Evolutionary conservation across 768 basidiomycete species (phyloP), one percentile per base, ranked within the genome.

Genomic region (Termitomyces sp.): DNA sequence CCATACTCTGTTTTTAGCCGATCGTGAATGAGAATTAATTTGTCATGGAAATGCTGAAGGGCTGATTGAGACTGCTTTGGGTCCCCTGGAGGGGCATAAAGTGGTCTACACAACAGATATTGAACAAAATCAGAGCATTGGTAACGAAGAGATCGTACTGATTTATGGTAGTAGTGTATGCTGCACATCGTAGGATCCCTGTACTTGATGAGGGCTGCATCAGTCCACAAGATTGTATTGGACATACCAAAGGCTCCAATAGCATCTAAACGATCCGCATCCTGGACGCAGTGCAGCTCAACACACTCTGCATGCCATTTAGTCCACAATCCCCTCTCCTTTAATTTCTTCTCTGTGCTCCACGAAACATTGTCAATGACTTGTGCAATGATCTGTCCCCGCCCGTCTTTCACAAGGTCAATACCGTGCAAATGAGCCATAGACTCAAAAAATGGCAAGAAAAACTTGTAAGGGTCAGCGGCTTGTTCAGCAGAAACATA

Each of bases 11-110:
- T 96, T 74, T 94, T 95, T 60, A 95, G 82, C 60, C 82, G 76
- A 47, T 83, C 83, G 41, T 74, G 77, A 57, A 96, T 89, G 56
- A 84, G 81, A 28, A 95, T 69, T 35, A 96, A 78, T 70, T 95
- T 96, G 64, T 93, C 90, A 62, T 92, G 73, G 67, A 95, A 96
- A 66, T 96, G 94, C 57, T 83, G 81, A 28, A 94, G 84, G 5
- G 90, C 86, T 0, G 85, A 84, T 28, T 70, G 64, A 4, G 70
- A 65, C 22, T 70, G 64, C 16, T 70, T 73, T 50, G 79, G 71
- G 63, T 85, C 78, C 43, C 73, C 79, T 47, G 73, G 56, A 3
- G 84, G 82, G 52, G 76, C 71, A 66, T 81, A 74, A 22, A 81
- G 72, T 22, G 77, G 70, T 18, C 79, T 81, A 54, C 9, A 18